Conservation (phyloP, 179 eudicot species). For the Heliamphora pulchella region DNA sequence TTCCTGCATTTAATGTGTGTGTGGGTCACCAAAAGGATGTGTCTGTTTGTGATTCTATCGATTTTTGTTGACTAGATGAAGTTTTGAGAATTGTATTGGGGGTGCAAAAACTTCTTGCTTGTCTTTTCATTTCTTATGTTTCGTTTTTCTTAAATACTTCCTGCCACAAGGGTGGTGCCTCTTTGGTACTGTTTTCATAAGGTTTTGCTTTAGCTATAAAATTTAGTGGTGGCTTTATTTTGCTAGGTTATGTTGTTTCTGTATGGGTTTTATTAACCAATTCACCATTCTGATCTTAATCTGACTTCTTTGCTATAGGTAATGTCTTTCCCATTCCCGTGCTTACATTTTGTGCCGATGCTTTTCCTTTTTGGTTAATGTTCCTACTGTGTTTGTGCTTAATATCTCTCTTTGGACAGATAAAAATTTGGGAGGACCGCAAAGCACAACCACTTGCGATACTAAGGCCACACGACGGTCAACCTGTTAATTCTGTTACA, state of each 20-base stretch:
- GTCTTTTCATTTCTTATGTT: no score
- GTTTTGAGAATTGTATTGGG: no score
- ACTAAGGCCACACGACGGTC: constrained; percentile 82
- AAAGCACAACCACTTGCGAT: constrained; percentile 68
- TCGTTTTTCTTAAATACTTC: no score
- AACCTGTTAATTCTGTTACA: constrained; percentile 85
- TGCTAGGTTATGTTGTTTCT: background rate
- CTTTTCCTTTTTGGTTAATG: background rate
- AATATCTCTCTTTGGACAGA: constrained; percentile 34
- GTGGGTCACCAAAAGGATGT: no score
- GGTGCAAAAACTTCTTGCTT: no score
- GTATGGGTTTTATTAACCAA: background rate
- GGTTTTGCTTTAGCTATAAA: background rate
- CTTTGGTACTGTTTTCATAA: background rate
- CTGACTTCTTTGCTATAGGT: background rate
- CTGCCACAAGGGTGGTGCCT: no score
- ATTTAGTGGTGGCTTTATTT: background rate
- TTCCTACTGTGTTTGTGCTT: background rate
- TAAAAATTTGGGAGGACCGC: constrained; percentile 97
- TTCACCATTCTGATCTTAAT: background rate
- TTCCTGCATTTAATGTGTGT: no score
- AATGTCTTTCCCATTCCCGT: background rate
- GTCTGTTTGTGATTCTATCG: no score
- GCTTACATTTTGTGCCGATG: background rate
- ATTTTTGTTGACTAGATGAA: no score